Evolutionary conservation across 1,139 yeast species (phyloP).

Genomic region (Saccharomyces hybrid): DNA sequence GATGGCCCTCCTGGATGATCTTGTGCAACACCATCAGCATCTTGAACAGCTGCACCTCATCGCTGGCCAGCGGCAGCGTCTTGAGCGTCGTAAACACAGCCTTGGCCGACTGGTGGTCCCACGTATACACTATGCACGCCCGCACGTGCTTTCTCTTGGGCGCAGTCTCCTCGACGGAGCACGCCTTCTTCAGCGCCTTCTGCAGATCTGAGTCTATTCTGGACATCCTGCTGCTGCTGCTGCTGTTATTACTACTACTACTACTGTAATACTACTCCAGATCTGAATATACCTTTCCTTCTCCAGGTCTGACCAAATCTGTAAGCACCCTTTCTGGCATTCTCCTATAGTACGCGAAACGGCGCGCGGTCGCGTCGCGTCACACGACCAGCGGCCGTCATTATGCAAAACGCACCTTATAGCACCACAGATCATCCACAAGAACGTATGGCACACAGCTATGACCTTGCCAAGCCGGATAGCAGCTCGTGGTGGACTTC

Average conservation of each 20-base stretch:
- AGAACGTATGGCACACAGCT: neutral
- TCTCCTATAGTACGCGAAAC: neutral
- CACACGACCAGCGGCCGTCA: neutral
- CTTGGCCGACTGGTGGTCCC: constrained; percentile 87
- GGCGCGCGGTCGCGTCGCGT: neutral
- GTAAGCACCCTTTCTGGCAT: neutral
- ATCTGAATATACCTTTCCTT: too few species aligned
- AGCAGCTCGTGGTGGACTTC: neutral
- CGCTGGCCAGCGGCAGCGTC: constrained; percentile 70
- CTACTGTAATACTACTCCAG: too few species aligned
- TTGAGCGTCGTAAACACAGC: constrained; percentile 73
- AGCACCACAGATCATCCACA: neutral
- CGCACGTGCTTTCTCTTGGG: constrained; percentile 94
- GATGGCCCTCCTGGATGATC: constrained; percentile 95
- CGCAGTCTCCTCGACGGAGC: constrained; percentile 78
- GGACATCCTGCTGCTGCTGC: constrained; percentile 17
- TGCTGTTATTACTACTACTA: neutral
- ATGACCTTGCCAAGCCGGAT: neutral
- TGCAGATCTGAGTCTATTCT: constrained; percentile 45
- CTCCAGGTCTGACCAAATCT: neutral
- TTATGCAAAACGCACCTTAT: neutral
- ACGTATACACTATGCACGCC: constrained; percentile 88
- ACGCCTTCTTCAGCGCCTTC: constrained; percentile 75
- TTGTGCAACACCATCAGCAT: constrained; percentile 84
- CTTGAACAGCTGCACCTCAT: constrained; percentile 79